Conservation (phyloP, 805 yeast species). For the Pichia nanzhaoensis region DNA sequence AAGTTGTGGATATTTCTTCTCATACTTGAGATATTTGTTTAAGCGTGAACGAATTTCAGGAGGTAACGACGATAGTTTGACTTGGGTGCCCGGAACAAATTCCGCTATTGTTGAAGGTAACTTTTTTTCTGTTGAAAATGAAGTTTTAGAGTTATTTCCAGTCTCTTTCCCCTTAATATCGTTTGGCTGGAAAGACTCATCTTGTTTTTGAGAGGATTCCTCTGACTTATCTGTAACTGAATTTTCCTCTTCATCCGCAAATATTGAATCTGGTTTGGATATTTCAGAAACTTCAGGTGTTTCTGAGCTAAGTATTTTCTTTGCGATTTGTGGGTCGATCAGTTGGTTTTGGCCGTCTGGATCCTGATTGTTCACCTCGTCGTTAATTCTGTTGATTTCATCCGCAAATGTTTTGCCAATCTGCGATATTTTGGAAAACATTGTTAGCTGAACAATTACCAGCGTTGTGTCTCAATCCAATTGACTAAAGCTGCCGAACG, state of each 20-base stretch:
- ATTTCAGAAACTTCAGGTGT: conserved; percentile 45
- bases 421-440: conserved; percentile 57
- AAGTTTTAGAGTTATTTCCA: too few relatives aligned
- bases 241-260: conserved; percentile 15
- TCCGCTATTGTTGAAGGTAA: not conserved
- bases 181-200: too few relatives aligned
- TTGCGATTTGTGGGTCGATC: conserved; percentile 24
- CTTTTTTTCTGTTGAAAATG: too few relatives aligned
- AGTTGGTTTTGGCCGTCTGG: conserved; percentile 15
- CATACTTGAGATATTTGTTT: conserved; percentile 77
- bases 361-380: conserved; percentile 23
- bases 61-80: conserved; percentile 39
- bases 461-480: too few relatives aligned
- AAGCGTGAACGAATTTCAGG: conserved; percentile 54
- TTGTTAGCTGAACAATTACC: too few relatives aligned
- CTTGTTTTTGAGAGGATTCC: too few relatives aligned
- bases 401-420: conserved; percentile 57
- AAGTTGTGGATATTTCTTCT: conserved; percentile 80
- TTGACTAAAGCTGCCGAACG: too few relatives aligned
- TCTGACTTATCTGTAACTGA: too few relatives aligned
- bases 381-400: conserved; percentile 39
- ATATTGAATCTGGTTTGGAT: conserved; percentile 34
- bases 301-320: conserved; percentile 31
- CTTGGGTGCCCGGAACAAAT: conserved; percentile 24
- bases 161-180: too few relatives aligned